Percentiles rank a stretch among this genome's conserved stretches.
Conservation (phyloP, 768 basidiomycete species). For the Collybia mongolica region DNA sequence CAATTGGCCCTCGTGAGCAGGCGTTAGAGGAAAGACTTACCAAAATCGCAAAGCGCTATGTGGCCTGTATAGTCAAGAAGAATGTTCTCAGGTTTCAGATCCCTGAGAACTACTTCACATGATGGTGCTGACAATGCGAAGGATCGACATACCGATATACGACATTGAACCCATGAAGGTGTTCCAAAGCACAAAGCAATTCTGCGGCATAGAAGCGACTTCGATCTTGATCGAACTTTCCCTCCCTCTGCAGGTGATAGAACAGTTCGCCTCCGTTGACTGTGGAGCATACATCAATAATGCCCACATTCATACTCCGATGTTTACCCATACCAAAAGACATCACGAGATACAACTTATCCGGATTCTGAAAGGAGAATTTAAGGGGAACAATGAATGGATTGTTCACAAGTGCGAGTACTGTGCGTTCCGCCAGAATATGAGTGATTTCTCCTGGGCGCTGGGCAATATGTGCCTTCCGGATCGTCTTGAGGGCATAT, state of each 20-base stretch:
- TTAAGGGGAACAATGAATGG: slow-evolving; percentile 99
- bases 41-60: slow-evolving; percentile 97
- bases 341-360: slow-evolving; percentile 97
- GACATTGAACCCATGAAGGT: slow-evolving; percentile 96
- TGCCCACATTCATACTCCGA: slow-evolving; percentile 1
- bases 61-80: slow-evolving; percentile 96
- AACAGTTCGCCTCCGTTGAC: slow-evolving; percentile 98
- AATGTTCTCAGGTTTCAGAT: slow-evolving; percentile 98
- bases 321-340: slow-evolving; percentile 69
- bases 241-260: slow-evolving; percentile 95
- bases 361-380: slow-evolving; percentile 97
- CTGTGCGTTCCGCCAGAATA: slow-evolving; percentile 95
- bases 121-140: not conserved
- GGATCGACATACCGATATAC: slow-evolving; percentile 74
- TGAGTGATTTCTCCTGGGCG: slow-evolving; percentile 97
- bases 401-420: slow-evolving; percentile 95
- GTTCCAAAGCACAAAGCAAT: slow-evolving; percentile 90
- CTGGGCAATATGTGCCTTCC: slow-evolving; percentile 96
- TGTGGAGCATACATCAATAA: slow-evolving; percentile 22
- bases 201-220: slow-evolving; percentile 99
- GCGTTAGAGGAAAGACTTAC: slow-evolving; percentile 28
- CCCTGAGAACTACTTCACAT: slow-evolving; percentile 42
- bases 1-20: slow-evolving; percentile 1
- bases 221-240: slow-evolving; percentile 91
- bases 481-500: slow-evolving; percentile 97